Conservation (phyloP, 768 basidiomycete genomes). For the Tulasnella sp. region DNA sequence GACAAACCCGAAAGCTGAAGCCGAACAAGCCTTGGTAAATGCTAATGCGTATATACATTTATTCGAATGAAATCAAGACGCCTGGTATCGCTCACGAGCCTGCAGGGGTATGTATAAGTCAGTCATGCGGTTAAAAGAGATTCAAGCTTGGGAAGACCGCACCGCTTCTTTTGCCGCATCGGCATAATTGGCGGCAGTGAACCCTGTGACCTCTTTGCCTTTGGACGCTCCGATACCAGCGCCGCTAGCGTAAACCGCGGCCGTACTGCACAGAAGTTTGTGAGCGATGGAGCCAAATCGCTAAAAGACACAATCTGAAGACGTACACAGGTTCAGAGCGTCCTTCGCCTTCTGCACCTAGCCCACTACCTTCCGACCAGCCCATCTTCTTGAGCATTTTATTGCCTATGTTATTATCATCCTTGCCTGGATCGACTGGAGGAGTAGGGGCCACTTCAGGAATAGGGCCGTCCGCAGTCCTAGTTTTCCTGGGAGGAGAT, state of each 20-base stretch:
- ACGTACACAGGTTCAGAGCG: constrained; percentile 79
- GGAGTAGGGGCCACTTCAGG: constrained; percentile 46
- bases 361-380: constrained; percentile 82
- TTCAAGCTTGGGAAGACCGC: no score
- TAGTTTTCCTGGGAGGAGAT: constrained; percentile 29
- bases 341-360: constrained; percentile 75
- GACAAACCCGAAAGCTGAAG: no score
- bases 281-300: neutral
- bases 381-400: constrained; percentile 97
- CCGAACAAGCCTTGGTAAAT: no score
- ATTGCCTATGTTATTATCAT: constrained; percentile 81
- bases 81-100: no score
- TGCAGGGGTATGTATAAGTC: no score
- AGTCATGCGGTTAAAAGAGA: no score
- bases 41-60: no score
- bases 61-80: no score
- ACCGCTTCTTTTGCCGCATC: constrained; percentile 16
- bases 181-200: constrained; percentile 48
- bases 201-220: constrained; percentile 51
- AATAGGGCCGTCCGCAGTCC: constrained; percentile 44
- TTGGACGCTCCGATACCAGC: constrained; percentile 90
- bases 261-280: constrained; percentile 44
- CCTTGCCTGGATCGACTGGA: constrained; percentile 59
- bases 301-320: neutral
- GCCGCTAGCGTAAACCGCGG: constrained; percentile 76